phyloP scores from a whole-genome alignment of 345 rosid species.

The Theobroma cacao region DNA sequence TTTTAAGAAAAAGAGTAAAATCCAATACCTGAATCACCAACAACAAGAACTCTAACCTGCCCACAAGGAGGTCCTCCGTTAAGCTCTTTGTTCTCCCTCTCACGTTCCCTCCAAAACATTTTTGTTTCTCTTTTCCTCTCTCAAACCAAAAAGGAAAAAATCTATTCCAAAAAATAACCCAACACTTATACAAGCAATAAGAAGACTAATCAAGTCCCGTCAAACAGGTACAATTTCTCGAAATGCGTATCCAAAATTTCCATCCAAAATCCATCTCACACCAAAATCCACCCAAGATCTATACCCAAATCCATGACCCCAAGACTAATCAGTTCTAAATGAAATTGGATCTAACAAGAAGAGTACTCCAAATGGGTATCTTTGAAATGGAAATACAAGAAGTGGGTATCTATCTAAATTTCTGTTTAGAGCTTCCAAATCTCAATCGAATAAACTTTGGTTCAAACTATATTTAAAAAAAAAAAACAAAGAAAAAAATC shows the following conservation, averaged over 20 bases:
- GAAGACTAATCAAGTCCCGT: conserved; percentile 27
- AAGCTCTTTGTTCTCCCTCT: conserved; percentile 76
- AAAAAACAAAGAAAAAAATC: neutral
- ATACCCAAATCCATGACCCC: conserved; percentile 12
- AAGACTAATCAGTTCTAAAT: conserved; percentile 5
- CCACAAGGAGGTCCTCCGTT: conserved; percentile 83
- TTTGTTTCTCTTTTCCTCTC: conserved; percentile 10
- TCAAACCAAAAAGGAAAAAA: conserved; percentile 7
- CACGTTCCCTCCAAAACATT: conserved; percentile 96
- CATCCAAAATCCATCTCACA: conserved; percentile 25
- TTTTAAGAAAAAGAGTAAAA: neutral
- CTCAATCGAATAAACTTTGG: neutral
- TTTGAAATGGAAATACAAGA: neutral
- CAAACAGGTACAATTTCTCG: conserved; percentile 25
- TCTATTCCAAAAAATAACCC: neutral
- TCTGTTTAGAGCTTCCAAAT: neutral
- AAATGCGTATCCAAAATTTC: conserved; percentile 19
- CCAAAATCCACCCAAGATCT: conserved; percentile 25
- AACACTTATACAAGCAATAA: neutral
- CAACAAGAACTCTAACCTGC: conserved; percentile 94
- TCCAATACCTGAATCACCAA: conserved; percentile 87
- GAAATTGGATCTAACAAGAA: conserved; percentile 9
- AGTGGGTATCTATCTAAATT: neutral
- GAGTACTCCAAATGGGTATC: neutral
- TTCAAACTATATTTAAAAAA: neutral